Percentiles rank a stretch among this genome's conserved stretches.
Conservation (phyloP, 192 early-diverging fungal species). For the Bifiguratus adelaidae region DNA sequence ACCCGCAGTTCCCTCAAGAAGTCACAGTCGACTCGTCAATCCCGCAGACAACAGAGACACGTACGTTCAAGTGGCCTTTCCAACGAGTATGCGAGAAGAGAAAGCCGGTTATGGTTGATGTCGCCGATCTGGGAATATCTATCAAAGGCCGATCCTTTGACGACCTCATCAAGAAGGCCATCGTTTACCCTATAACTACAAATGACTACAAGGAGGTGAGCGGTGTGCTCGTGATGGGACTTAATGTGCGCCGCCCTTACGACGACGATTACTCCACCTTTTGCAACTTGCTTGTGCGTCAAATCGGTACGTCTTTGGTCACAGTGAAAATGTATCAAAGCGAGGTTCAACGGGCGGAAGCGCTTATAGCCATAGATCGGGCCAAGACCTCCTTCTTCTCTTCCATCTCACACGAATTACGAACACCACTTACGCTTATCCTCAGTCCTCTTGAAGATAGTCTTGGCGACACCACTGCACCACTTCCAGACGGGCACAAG, state of each 20-base stretch:
- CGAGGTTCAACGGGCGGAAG: not conserved
- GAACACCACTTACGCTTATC: constrained; percentile 1
- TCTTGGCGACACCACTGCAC: not conserved
- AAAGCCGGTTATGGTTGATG: too few species aligned
- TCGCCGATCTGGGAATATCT: too few species aligned
- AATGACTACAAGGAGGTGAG: not conserved
- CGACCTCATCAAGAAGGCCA: too few species aligned
- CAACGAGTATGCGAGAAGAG: too few species aligned
- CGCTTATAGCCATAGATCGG: not conserved
- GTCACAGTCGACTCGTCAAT: too few species aligned
- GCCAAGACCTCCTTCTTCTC: constrained; percentile 3
- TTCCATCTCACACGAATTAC: not conserved
- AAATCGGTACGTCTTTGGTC: not conserved
- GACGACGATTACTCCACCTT: not conserved
- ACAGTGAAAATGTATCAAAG: not conserved
- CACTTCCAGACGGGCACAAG: constrained; percentile 29
- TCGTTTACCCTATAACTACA: too few species aligned
- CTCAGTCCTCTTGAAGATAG: not conserved
- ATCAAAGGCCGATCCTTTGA: too few species aligned
- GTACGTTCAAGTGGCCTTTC: too few species aligned
- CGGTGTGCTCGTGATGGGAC: not conserved
- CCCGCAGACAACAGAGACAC: too few species aligned
- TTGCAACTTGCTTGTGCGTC: not conserved
- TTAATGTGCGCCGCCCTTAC: not conserved
- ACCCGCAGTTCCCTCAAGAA: too few species aligned